A percentile compares a stretch with the other conserved stretches of the same genome.
phyloP scores from a whole-genome alignment of 73 alveolate species.

The Durusdinium trenchii region DNA sequence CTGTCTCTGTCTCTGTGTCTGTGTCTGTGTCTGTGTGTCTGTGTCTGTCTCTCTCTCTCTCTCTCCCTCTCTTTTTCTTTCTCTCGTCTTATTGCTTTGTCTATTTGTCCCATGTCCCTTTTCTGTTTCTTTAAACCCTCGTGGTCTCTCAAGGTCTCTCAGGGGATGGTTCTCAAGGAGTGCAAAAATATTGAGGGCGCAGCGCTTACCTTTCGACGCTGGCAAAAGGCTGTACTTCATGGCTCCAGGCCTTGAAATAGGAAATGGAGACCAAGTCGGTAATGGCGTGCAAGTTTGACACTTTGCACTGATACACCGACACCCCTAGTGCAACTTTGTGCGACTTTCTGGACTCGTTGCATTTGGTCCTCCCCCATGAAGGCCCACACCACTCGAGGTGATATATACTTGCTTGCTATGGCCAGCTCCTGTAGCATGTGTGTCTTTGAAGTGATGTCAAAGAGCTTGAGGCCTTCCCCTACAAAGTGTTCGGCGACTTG shows the following conservation, averaged over 20 bases:
- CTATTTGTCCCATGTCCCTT: not conserved
- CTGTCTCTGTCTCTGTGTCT: constrained; percentile 39
- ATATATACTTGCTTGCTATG: not conserved
- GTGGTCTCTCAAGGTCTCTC: constrained; percentile 19
- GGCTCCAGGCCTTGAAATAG: not conserved
- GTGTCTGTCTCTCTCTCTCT: constrained; percentile 24
- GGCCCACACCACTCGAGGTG: not conserved
- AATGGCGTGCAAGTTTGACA: not conserved
- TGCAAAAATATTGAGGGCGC: not conserved
- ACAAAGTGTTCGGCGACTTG: not conserved
- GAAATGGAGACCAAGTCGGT: not conserved
- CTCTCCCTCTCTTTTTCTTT: constrained; percentile 19
- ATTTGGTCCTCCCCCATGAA: not conserved
- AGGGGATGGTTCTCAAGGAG: not conserved
- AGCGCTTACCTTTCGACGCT: not conserved
- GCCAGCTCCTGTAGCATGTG: not conserved
- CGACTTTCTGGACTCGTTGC: not conserved
- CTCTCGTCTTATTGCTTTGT: constrained; percentile 26
- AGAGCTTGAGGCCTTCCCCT: not conserved
- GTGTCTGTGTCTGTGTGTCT: constrained; percentile 17
- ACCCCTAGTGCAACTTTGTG: not conserved
- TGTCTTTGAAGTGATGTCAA: not conserved
- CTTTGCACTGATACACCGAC: too few species aligned
- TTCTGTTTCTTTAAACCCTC: not conserved
- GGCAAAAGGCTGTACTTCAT: not conserved